Evolutionary conservation across 1,139 yeast species (phyloP).

Genomic region (Geotrichum candidum): DNA sequence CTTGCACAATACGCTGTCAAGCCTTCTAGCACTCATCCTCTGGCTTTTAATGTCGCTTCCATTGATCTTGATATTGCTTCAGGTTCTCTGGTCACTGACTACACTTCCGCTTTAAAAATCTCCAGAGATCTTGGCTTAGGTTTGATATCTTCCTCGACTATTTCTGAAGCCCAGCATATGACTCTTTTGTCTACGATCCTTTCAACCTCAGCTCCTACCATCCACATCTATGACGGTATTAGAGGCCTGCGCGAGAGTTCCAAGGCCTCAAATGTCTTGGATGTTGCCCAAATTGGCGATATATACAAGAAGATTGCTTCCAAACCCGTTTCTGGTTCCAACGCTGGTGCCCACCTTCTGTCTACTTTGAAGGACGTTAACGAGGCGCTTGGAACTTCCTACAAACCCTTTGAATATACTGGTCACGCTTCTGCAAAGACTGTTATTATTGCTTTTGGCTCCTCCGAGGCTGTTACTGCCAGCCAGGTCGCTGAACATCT

Average conservation of each 20-base stretch:
- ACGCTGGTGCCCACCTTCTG: conserved; percentile 13
- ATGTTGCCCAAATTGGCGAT: conserved; percentile 43
- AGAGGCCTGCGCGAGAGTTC: conserved; percentile 54
- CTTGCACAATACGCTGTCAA: conserved; percentile 39
- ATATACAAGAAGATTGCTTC: conserved; percentile 39
- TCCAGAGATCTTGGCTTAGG: conserved; percentile 65
- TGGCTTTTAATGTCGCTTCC: conserved; percentile 66
- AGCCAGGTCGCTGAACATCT: conserved; percentile 35
- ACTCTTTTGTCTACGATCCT: conserved; percentile 61
- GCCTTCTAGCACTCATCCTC: conserved; percentile 30
- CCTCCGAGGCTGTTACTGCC: conserved; percentile 57
- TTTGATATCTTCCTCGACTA: conserved; percentile 61
- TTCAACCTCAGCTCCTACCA: conserved; percentile 55
- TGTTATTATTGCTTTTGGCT: conserved; percentile 73
- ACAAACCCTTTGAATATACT: conserved; percentile 63
- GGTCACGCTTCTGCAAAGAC: conserved; percentile 59
- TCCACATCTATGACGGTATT: conserved; percentile 77
- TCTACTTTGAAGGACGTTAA: conserved; percentile 34
- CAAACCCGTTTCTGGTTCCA: conserved; percentile 7
- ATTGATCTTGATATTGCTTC: conserved; percentile 55
- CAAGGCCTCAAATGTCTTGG: conserved; percentile 44
- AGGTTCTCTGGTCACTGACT: conserved; percentile 57
- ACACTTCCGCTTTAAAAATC: conserved; percentile 54
- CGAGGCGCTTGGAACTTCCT: conserved; percentile 50
- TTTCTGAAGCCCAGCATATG: conserved; percentile 49